Evolutionary conservation across 2,329 filamentous ascomycete species (phyloP).

Genomic region (Fusarium luffae): DNA sequence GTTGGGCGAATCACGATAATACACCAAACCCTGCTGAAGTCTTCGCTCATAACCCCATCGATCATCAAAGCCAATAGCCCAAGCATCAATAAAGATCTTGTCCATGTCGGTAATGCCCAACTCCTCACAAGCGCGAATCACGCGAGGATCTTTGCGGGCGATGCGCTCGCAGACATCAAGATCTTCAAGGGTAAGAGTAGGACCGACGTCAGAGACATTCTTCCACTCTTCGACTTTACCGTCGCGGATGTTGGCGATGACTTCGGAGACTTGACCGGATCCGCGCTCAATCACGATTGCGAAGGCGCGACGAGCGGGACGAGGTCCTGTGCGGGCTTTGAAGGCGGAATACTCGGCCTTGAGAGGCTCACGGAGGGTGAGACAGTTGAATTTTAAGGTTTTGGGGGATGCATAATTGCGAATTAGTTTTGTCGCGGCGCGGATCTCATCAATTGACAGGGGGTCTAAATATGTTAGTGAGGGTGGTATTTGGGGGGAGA

Average conservation of each 20-base stretch:
- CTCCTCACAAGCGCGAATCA: constrained; percentile 80
- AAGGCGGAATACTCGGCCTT: constrained; percentile 73
- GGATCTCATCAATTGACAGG: constrained; percentile 66
- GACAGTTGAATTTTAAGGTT: constrained; percentile 65
- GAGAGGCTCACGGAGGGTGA: constrained; percentile 73
- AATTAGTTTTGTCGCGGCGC: constrained; percentile 61
- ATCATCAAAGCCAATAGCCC: constrained; percentile 86
- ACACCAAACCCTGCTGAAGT: constrained; percentile 84
- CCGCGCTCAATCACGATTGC: constrained; percentile 60
- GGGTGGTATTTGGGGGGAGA: too few relatives aligned
- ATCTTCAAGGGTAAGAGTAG: constrained; percentile 79
- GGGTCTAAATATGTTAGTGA: constrained; percentile 51
- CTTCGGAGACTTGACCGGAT: constrained; percentile 57
- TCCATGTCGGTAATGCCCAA: constrained; percentile 84
- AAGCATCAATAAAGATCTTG: constrained; percentile 86
- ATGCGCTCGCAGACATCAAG: constrained; percentile 78
- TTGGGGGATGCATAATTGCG: constrained; percentile 51
- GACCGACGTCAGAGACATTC: constrained; percentile 58
- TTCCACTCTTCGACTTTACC: constrained; percentile 58
- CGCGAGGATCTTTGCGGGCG: constrained; percentile 74
- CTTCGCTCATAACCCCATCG: constrained; percentile 78
- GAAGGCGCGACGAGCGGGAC: constrained; percentile 61
- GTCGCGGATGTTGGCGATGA: constrained; percentile 61
- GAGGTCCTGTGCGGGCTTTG: constrained; percentile 60
- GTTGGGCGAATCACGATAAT: constrained; percentile 78